Evolutionary conservation across 1,284 basidiomycete genomes (phyloP), one percentile per base, ranked within the genome.

Genomic region (Rhodotorula mucilaginosa): DNA sequence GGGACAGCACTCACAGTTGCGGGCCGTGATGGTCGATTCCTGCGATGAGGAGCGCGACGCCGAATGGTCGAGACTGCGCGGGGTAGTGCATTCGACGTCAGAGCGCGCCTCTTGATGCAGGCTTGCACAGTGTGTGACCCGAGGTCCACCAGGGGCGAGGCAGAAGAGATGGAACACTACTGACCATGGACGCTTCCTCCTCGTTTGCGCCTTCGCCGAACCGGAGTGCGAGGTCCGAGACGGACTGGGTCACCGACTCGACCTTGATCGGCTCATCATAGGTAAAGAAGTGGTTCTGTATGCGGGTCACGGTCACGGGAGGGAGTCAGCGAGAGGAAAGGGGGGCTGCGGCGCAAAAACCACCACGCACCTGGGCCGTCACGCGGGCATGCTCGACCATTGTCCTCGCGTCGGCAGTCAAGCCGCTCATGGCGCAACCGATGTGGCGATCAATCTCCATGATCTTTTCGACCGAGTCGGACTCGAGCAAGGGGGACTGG

Each of bases 381-480:
- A 98, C 93, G 71, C 96, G 88, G n/a, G 96, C 97, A 81, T 99
- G 97, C 86, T 99, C 97, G 82, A 99, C 93, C 92, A 99, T 99
- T 59, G 97, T 99, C 76, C 97, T 88, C 64, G 97, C 97, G 83
- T 99, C 97, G 65, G 97, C 97, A 48, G 93, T 97, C 75, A 99
- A 87, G 31, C 96, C 96, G 68, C 92, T 95, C 94, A 99, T 98
- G 67, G 97, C 97, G 78, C 95, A 97, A 26, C 94, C 97, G 67
- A 99, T 87, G 83, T 99, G 97, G 23, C 83, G 80, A 83, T 99
- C 97, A 79, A 99, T 97, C 85, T 99, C 96, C 95, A 99, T 98
- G 81, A 99, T 99, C 86, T 99, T 99, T 82, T 99, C 97, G 81
- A 99, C 96, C 68, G 93, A 95, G 74, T 88, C 91, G 26, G 92